These are phyloP conservation scores for Coemansia furcata DNA, from an alignment of 192 early-diverging fungal species.

Conservation along the genomic window DNA sequence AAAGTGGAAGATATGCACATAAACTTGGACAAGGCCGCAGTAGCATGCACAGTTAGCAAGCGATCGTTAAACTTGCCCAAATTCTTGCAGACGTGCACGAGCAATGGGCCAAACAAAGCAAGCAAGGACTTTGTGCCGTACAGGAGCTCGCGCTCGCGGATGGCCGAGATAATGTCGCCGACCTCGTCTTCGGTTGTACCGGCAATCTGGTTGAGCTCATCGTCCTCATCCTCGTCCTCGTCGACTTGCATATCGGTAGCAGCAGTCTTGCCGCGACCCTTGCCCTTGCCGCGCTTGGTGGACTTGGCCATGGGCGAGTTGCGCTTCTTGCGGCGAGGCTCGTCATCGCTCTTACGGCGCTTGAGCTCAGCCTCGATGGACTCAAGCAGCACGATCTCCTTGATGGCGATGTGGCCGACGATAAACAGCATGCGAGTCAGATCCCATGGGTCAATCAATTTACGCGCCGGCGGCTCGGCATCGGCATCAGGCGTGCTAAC, in stretches of 20 bases:
- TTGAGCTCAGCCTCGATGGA: conserved; percentile 92
- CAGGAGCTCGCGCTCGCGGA: conserved; percentile 91
- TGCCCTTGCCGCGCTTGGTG: conserved; percentile 16
- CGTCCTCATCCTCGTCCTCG: conserved; percentile 54
- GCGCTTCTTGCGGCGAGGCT: conserved; percentile 45
- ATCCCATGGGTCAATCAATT: conserved; percentile 61
- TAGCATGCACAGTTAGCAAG: conserved; percentile 84
- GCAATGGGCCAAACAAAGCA: conserved; percentile 74
- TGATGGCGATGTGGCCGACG: conserved; percentile 93
- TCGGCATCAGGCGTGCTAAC: conserved; percentile 20
- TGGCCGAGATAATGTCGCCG: conserved; percentile 77
- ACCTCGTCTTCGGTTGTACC: conserved; percentile 97
- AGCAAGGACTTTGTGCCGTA: conserved; percentile 78
- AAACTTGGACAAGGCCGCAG: conserved; percentile 87
- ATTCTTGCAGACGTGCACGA: conserved; percentile 77
- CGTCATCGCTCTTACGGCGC: conserved; percentile 59
- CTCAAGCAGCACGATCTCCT: conserved; percentile 96
- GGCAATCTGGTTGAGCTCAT: conserved; percentile 91
- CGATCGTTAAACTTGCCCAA: conserved; percentile 79
- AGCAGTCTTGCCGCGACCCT: conserved; percentile 2
- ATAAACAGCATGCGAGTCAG: conserved; percentile 87
- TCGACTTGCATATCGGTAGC: conserved; percentile 13
- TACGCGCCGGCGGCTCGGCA: not conserved
- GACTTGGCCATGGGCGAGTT: conserved; percentile 16
- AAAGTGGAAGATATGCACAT: conserved; percentile 97